phyloP scores from a whole-genome alignment of 139 green algal species.

The Nannochloris sp. region DNA sequence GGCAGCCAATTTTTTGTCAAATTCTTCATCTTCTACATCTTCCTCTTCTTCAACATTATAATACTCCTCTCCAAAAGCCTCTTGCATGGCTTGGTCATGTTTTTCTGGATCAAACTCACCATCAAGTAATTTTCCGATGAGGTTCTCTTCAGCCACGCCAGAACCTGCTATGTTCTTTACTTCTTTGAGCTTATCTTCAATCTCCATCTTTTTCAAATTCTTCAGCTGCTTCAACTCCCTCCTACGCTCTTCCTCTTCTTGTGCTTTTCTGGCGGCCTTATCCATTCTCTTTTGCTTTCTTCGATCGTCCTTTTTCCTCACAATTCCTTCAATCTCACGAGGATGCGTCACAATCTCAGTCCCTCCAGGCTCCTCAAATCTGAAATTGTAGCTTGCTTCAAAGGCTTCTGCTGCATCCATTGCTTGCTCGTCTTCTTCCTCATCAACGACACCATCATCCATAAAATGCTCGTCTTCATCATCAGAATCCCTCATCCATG shows the following conservation, averaged over 20 bases:
- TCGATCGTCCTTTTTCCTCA: conserved; percentile 58
- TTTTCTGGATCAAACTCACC: conserved; percentile 88
- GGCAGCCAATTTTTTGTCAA: conserved; percentile 21
- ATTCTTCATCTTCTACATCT: conserved; percentile 18
- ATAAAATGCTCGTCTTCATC: conserved; percentile 17
- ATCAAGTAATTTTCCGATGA: conserved; percentile 58
- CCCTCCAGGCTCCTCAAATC: conserved; percentile 69
- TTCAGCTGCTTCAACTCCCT: conserved; percentile 80
- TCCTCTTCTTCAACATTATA: conserved; percentile 56
- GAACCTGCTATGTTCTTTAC: conserved; percentile 46
- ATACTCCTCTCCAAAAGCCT: conserved; percentile 81
- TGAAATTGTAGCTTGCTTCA: conserved; percentile 89
- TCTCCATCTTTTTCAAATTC: conserved; percentile 82
- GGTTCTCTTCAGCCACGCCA: conserved; percentile 10
- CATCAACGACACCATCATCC: conserved; percentile 24
- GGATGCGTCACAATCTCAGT: conserved; percentile 62
- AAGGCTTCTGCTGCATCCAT: conserved; percentile 70
- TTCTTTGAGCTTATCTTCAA: conserved; percentile 55
- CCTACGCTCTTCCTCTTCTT: conserved; percentile 27
- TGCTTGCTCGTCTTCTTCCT: conserved; percentile 73
- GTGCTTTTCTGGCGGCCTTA: conserved; percentile 21
- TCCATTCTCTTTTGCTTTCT: conserved; percentile 50
- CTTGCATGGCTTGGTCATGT: conserved; percentile 82
- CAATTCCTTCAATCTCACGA: conserved; percentile 48
- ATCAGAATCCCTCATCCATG: conserved; percentile 36